Base-by-base conservation (phyloP, 805 yeast genomes). In the Cyberlindnera euphorbiiphila region DNA sequence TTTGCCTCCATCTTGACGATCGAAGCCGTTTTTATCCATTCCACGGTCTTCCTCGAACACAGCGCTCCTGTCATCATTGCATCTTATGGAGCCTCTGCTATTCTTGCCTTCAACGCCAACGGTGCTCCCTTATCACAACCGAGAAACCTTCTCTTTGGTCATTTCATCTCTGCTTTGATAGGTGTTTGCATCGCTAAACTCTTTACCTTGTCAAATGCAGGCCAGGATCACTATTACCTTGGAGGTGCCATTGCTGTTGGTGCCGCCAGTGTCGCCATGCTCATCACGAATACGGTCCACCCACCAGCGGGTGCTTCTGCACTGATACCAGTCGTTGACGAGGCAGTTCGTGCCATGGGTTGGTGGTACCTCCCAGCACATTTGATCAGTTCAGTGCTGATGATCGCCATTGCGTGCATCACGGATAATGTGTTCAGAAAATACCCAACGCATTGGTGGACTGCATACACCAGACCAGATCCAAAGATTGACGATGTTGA, bases 281-380 rank as follows among this genome's bases (percentile, higher is more conserved):
- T 71, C 11, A 43, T 76, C 1, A 55, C 68, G 5, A 76, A 76
- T 43, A 71, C 78, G 41, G 72, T 77, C 1, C 86, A 81, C 53
- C 87, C 87, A 0, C 87, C 87, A 0, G 78, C 81, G 1, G 87
- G 87, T 3, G 85, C 86, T 1, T 69, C 81, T 9, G 85, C 86
- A 0, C 51, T 80, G 25, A 56, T 80, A 8, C 83, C 85, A 0
- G 58, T 69, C 2, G 50, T 72, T 0, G 80, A 76, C 36, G 69
- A 53, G 1, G 45, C 50, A 7, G 61, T 78, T 4, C 54, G 74
- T 10, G 46, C 34, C 4, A 63, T 79, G 70, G 72, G 85, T 33
- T 80, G 86, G 87, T 75, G 80, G 75, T 78, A 71, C 47, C 49
- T 80, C 20, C 80, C 82, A 0, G 67, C 62, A 0, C 81, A 78